Percentiles rank a stretch among this genome's conserved stretches.
phyloP scores from a whole-genome alignment of 2,329 filamentous ascomycete genomes.

The Sclerotinia nivalis region DNA sequence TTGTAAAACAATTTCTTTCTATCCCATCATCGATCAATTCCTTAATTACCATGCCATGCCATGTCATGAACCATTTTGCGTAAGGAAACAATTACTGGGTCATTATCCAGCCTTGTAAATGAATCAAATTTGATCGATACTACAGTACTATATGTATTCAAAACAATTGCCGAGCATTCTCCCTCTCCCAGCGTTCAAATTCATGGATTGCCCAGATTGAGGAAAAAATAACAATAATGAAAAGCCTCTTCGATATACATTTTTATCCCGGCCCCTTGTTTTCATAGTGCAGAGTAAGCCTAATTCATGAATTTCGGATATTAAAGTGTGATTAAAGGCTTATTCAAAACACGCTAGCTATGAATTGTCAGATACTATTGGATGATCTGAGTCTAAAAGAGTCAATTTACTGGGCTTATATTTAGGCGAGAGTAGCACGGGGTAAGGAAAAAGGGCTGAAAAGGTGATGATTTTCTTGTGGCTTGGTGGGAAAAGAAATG shows the following conservation, averaged over 20 bases:
- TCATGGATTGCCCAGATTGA: background rate
- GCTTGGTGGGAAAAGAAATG: conserved; percentile 3
- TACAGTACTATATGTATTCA: too few relatives aligned
- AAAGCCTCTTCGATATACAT: background rate
- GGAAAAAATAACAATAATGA: background rate
- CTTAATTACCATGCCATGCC: background rate
- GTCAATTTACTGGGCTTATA: conserved; percentile 1
- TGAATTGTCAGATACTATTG: background rate
- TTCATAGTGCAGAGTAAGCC: conserved; percentile 2
- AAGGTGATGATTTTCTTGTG: conserved; percentile 11
- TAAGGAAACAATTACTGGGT: background rate
- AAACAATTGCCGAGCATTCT: background rate
- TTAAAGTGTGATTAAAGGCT: conserved; percentile 7
- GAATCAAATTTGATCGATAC: background rate
- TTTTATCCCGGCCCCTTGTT: conserved; percentile 9
- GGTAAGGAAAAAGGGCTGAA: conserved; percentile 7
- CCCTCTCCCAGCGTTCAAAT: background rate
- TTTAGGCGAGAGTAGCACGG: conserved; percentile 18
- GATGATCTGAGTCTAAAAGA: background rate
- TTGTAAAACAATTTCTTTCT: background rate
- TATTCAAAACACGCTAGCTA: conserved; percentile 12
- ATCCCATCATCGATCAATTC: background rate
- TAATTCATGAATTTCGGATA: background rate
- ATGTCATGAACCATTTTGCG: background rate
- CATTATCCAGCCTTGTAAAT: background rate